phyloP scores from a whole-genome alignment of 2,329 filamentous ascomycete species.

The Penicillium brasilianum region DNA sequence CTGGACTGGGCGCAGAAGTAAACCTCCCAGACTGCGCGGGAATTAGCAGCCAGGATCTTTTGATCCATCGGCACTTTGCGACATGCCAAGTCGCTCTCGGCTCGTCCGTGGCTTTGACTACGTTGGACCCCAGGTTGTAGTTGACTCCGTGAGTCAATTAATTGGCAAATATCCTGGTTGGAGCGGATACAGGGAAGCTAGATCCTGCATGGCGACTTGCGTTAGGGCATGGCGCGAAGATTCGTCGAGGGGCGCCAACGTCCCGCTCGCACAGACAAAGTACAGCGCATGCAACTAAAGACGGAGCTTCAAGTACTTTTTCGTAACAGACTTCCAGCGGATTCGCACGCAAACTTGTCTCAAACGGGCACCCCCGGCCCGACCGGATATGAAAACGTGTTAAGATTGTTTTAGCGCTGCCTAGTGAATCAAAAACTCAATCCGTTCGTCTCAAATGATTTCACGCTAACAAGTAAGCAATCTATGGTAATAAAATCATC shows the following conservation, averaged over 20 bases:
- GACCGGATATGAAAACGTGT: not conserved
- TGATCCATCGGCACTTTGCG: not conserved
- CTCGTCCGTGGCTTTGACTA: not conserved
- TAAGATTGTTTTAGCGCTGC: not conserved
- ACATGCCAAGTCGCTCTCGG: not conserved
- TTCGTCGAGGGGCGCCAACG: not conserved
- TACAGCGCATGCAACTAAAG: not conserved
- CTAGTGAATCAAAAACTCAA: not conserved
- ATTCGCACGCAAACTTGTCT: not conserved
- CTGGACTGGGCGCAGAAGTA: not conserved
- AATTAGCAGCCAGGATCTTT: not conserved
- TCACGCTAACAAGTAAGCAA: not conserved
- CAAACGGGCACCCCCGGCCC: not conserved
- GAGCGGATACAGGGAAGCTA: not conserved
- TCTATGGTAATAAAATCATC: not conserved
- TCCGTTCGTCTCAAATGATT: not conserved
- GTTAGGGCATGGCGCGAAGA: conserved; percentile 1
- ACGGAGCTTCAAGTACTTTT: not conserved
- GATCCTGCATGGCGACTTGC: not conserved
- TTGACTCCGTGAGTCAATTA: not conserved
- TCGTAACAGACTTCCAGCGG: not conserved
- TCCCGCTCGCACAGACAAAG: not conserved
- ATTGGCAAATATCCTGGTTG: not conserved
- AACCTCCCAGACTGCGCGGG: not conserved
- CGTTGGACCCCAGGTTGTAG: not conserved